Conservation (phyloP, 345 rosid genomes). For the Brassica cretica region DNA sequence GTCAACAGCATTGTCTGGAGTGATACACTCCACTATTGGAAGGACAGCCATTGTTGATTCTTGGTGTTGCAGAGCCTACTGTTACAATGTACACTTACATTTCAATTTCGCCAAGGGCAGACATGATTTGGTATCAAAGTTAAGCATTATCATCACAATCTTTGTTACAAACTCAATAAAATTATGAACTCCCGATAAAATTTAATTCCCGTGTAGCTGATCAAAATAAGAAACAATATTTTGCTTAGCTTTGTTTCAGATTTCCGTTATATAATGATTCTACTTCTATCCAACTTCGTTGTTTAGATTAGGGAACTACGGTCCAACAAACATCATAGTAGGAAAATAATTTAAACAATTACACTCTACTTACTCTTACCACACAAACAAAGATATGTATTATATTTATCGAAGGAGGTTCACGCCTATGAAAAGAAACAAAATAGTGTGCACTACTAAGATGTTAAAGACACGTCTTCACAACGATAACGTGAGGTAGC, state of each 20-base stretch:
- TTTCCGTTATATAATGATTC: background rate
- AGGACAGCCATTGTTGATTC: background rate
- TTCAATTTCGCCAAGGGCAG: slow-evolving; percentile 79
- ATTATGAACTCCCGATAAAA: background rate
- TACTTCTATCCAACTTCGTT: background rate
- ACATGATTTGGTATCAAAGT: slow-evolving; percentile 54
- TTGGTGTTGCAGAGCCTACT: slow-evolving; percentile 78
- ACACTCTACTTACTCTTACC: background rate
- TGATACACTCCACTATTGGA: slow-evolving; percentile 69
- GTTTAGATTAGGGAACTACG: background rate
- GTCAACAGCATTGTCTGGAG: slow-evolving; percentile 87
- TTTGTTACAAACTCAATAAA: background rate
- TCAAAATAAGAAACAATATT: too few relatives aligned
- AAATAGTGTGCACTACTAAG: too few relatives aligned
- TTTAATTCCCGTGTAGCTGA: background rate
- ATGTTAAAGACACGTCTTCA: too few relatives aligned
- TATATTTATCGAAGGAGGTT: too few relatives aligned
- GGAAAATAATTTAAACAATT: background rate
- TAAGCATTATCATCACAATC: background rate
- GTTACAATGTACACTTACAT: slow-evolving; percentile 97
- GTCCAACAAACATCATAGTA: background rate
- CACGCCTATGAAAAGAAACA: too few relatives aligned
- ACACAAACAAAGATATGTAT: too few relatives aligned
- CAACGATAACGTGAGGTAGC: too few relatives aligned
- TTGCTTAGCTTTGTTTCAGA: background rate